phyloP scores from a whole-genome alignment of 225 moss, liverwort and hornwort species.

The Sphagnum tenellum region DNA sequence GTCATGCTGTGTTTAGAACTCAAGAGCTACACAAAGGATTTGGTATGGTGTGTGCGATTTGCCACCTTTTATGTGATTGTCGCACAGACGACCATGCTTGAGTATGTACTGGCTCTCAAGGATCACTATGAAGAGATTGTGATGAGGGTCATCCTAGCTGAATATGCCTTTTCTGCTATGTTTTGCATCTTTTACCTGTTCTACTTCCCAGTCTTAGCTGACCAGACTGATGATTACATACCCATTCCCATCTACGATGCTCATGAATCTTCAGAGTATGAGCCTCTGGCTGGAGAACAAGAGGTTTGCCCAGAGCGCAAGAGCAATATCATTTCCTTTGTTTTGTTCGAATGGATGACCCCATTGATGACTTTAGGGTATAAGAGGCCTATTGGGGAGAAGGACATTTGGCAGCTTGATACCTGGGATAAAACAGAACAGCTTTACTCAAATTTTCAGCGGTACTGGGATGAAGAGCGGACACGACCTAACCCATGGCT shows the following conservation, averaged over 20 bases:
- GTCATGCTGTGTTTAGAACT: conserved; percentile 57
- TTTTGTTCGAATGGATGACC: conserved; percentile 78
- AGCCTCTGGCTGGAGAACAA: conserved; percentile 57
- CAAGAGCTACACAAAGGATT: conserved; percentile 44
- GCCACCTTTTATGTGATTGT: conserved; percentile 55
- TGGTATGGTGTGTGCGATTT: conserved; percentile 75
- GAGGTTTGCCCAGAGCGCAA: conserved; percentile 71
- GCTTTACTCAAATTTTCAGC: conserved; percentile 52
- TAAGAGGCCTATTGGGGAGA: conserved; percentile 62
- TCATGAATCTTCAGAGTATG: conserved; percentile 37
- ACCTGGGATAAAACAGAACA: conserved; percentile 74
- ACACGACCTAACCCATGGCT: conserved; percentile 57
- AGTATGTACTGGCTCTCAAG: conserved; percentile 42
- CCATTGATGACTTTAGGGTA: conserved; percentile 75
- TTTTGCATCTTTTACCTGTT: conserved; percentile 36
- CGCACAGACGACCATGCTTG: conserved; percentile 55
- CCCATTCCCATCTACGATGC: conserved; percentile 25
- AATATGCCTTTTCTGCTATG: conserved; percentile 29
- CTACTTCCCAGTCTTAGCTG: conserved; percentile 62
- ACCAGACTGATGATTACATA: conserved; percentile 51
- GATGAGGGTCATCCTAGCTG: conserved; percentile 22
- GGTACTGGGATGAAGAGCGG: conserved; percentile 64
- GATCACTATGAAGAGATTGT: conserved; percentile 32
- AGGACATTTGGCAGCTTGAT: conserved; percentile 90
- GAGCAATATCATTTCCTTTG: conserved; percentile 33